Conservation (phyloP, 1,139 yeast species). For the Geotrichum klebahnii region DNA sequence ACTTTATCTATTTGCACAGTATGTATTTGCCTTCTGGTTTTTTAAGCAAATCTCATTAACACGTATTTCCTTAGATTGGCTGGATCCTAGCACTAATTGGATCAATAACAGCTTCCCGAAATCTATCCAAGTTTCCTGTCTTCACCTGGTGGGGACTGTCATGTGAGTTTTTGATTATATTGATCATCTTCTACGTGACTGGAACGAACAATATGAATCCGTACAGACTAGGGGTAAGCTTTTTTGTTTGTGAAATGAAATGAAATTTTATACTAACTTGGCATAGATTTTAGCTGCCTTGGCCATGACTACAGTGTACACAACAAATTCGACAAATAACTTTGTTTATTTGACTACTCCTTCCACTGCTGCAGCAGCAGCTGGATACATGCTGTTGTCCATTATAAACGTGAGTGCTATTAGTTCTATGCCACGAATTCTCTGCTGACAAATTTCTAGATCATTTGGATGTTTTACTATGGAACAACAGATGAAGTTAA, state of each 20-base stretch:
- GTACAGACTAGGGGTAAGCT: slow-evolving; percentile 53
- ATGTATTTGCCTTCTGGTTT: slow-evolving; percentile 18
- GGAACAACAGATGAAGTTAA: slow-evolving; percentile 55
- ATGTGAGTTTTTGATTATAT: slow-evolving; percentile 62
- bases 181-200: slow-evolving; percentile 56
- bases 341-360: slow-evolving; percentile 65
- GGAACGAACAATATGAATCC: slow-evolving; percentile 65
- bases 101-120: slow-evolving; percentile 56
- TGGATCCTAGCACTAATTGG: slow-evolving; percentile 91
- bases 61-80: slow-evolving; percentile 35
- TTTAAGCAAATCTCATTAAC: slow-evolving; percentile 18
- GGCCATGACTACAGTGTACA: slow-evolving; percentile 69
- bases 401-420: slow-evolving; percentile 51
- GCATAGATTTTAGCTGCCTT: slow-evolving; percentile 47
- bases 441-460: slow-evolving; percentile 6
- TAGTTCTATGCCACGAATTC: neutral
- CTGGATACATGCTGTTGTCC: slow-evolving; percentile 81
- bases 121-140: slow-evolving; percentile 54
- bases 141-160: slow-evolving; percentile 98
- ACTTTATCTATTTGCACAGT: slow-evolving; percentile 37
- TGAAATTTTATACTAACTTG: no score
- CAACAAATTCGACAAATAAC: slow-evolving; percentile 75
- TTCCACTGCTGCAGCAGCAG: slow-evolving; percentile 81
- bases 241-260: neutral
- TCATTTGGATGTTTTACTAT: slow-evolving; percentile 74